A percentile compares a stretch with the other conserved stretches of the same genome.
phyloP scores from a whole-genome alignment of 192 early-diverging fungal species.

The Irineochytrium annulatum region DNA sequence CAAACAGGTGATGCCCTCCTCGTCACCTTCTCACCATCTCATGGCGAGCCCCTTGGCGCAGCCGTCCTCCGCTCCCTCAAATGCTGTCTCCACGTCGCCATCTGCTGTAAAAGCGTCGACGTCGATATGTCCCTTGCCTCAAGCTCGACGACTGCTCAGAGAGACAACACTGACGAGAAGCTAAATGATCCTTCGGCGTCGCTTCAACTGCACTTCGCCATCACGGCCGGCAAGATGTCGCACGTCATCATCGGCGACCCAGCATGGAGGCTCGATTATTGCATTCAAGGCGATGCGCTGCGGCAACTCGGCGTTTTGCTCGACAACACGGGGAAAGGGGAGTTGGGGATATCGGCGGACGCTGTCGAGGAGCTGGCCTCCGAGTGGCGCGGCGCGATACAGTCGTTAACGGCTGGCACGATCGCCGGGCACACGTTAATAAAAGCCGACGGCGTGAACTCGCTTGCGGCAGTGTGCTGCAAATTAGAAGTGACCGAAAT shows the following conservation, averaged over 20 bases:
- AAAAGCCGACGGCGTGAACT: neutral
- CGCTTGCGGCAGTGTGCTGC: neutral
- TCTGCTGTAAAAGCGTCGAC: too few relatives aligned
- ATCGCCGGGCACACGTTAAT: neutral
- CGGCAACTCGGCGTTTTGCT: neutral
- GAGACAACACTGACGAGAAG: too few relatives aligned
- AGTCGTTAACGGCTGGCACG: neutral
- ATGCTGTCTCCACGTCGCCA: too few relatives aligned
- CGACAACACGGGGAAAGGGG: neutral
- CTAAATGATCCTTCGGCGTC: too few relatives aligned
- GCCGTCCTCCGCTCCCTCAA: too few relatives aligned
- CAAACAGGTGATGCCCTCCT: neutral
- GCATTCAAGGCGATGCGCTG: neutral
- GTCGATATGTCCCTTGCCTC: too few relatives aligned
- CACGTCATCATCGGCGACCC: neutral
- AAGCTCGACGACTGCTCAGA: too few relatives aligned
- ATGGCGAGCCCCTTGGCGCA: too few relatives aligned
- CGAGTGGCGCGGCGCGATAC: neutral
- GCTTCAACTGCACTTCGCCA: neutral
- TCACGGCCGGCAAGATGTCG: neutral
- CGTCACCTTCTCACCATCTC: neutral
- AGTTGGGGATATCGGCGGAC: neutral
- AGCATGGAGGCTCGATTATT: neutral
- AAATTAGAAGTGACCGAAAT: neutral
- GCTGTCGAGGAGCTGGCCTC: neutral